Evolutionary conservation across 495 filamentous ascomycete genomes (phyloP).

Genomic region (Lineolata rhizophorae): DNA sequence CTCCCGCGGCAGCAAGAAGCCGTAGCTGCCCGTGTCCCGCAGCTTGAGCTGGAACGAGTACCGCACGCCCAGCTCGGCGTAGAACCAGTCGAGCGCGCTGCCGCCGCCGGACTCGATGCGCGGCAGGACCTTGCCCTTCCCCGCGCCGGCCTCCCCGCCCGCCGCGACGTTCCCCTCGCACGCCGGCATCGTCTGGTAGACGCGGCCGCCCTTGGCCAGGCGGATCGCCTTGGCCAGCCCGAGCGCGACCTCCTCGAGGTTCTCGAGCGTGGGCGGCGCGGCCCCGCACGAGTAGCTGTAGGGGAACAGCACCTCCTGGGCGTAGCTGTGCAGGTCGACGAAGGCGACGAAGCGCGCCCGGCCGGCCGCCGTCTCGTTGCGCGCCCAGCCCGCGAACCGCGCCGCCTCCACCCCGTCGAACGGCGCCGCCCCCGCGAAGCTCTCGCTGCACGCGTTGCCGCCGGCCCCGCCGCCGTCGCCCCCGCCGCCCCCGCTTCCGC

Average conservation of each 20-base stretch:
- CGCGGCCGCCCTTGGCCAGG: slow-evolving; percentile 39
- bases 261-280: slow-evolving; percentile 68
- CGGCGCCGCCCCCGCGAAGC: slow-evolving; percentile 60
- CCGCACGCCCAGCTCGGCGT: slow-evolving; percentile 61
- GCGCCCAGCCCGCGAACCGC: slow-evolving; percentile 60
- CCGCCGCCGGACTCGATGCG: slow-evolving; percentile 52
- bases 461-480: slow-evolving; percentile 37
- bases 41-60: slow-evolving; percentile 91
- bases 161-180: slow-evolving; percentile 55
- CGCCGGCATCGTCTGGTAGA: slow-evolving; percentile 64
- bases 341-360: slow-evolving; percentile 56
- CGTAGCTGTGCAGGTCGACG: slow-evolving; percentile 86
- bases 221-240: slow-evolving; percentile 84
- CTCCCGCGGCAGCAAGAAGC: slow-evolving; percentile 70
- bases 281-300: slow-evolving; percentile 66
- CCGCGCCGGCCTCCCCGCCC: slow-evolving; percentile 3
- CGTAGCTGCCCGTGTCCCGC: slow-evolving; percentile 83
- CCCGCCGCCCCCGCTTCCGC: too few relatives aligned
- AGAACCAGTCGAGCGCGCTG: slow-evolving; percentile 89
- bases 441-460: slow-evolving; percentile 80
- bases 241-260: slow-evolving; percentile 70
- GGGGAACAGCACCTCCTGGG: slow-evolving; percentile 84
- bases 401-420: slow-evolving; percentile 70
- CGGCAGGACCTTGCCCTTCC: slow-evolving; percentile 13
- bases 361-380: slow-evolving; percentile 54